Evolutionary conservation across 306 rosid genomes (phyloP).

Genomic region (Trichosanthes cucumerina): DNA sequence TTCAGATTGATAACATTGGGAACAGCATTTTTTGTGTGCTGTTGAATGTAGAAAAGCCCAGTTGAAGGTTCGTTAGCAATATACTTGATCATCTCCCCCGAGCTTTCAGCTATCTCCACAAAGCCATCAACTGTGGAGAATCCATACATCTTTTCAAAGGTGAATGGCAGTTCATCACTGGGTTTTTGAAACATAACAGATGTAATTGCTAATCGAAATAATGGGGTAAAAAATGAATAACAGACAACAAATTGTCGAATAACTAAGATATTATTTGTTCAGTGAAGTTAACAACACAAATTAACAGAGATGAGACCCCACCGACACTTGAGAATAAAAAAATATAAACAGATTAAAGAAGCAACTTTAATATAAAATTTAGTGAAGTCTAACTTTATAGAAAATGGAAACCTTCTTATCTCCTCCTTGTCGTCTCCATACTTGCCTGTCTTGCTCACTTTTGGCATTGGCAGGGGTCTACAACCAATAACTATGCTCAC

Average conservation of each 20-base stretch:
- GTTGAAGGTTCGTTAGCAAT: constrained; percentile 84
- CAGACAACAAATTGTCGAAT: not conserved
- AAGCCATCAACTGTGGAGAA: constrained; percentile 85
- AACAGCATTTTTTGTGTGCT: constrained; percentile 71
- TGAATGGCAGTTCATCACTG: constrained; percentile 41
- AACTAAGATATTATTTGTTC: not conserved
- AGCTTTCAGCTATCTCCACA: constrained; percentile 67
- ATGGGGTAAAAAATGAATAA: not conserved
- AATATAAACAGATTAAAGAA: not conserved
- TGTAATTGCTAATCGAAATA: constrained; percentile 13
- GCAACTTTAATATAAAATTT: not conserved
- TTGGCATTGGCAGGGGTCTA: not conserved
- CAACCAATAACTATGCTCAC: not conserved
- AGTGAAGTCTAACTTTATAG: not conserved
- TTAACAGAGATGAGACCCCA: not conserved
- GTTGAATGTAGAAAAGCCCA: constrained; percentile 85
- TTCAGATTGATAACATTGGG: constrained; percentile 44
- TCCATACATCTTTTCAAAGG: constrained; percentile 64
- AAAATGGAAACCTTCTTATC: constrained; percentile 3
- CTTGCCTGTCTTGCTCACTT: not conserved
- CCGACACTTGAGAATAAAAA: not conserved
- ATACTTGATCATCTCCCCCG: constrained; percentile 73
- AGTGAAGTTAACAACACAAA: not conserved
- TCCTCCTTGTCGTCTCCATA: not conserved
- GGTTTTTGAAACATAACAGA: constrained; percentile 13